Conservation (phyloP, 345 rosid species). For the Rhizophora mangle region DNA sequence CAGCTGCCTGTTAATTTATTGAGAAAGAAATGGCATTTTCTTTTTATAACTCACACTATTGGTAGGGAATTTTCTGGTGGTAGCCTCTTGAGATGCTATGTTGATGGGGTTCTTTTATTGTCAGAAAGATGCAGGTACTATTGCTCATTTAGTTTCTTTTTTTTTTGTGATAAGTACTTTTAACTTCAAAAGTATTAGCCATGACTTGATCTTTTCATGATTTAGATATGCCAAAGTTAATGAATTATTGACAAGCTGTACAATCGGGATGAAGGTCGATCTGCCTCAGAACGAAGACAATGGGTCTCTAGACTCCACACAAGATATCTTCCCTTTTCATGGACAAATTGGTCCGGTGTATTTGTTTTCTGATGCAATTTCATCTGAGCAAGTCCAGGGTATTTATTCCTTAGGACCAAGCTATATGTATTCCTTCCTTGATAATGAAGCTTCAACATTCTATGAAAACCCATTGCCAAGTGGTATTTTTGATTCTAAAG, state of each 20-base stretch:
- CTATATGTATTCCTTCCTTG: constrained; percentile 93
- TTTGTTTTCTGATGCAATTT: constrained; percentile 74
- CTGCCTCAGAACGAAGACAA: constrained; percentile 59
- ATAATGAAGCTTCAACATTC: constrained; percentile 59
- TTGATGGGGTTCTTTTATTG: constrained; percentile 79
- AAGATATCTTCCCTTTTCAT: constrained; percentile 57
- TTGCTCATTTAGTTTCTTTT: constrained; percentile 6
- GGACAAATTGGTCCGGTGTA: constrained; percentile 97
- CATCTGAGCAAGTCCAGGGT: constrained; percentile 80
- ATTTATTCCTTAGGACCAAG: constrained; percentile 83
- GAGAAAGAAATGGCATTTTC: constrained; percentile 84
- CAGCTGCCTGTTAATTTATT: constrained; percentile 54
- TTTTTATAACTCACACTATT: constrained; percentile 80
- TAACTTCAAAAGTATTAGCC: neutral
- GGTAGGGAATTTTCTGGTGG: constrained; percentile 98
- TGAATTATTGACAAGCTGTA: constrained; percentile 70
- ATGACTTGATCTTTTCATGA: constrained; percentile 26
- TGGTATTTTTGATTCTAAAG: constrained; percentile 85
- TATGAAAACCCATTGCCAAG: constrained; percentile 57
- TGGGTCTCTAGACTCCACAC: constrained; percentile 37
- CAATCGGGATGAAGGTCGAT: constrained; percentile 62
- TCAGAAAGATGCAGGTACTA: constrained; percentile 96
- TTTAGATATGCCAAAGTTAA: constrained; percentile 85
- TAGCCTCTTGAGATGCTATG: constrained; percentile 75
- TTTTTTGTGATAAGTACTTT: neutral